phyloP scores from a whole-genome alignment of 306 rosid species.

The Citrullus mucosospermus region DNA sequence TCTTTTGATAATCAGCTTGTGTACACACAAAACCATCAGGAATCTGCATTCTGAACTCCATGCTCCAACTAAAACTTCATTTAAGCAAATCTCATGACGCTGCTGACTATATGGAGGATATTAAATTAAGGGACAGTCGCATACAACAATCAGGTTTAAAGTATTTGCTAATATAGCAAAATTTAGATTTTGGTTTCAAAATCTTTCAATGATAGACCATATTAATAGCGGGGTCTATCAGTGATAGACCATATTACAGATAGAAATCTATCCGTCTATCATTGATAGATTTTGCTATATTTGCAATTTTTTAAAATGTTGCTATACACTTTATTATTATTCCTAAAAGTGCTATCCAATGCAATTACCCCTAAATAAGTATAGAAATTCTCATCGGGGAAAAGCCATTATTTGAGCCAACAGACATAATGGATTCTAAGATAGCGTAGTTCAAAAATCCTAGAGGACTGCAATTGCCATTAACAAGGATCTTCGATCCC shows the following conservation, averaged over 20 bases:
- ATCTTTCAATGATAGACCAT: no score
- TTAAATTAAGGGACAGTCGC: background rate
- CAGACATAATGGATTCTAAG: background rate
- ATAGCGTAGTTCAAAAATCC: background rate
- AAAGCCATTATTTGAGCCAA: background rate
- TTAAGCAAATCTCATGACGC: background rate
- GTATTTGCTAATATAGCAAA: no score
- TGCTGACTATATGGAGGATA: background rate
- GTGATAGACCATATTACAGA: no score
- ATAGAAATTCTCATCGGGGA: background rate
- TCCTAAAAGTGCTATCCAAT: no score
- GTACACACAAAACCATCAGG: background rate
- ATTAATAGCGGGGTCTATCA: no score
- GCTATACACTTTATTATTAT: no score
- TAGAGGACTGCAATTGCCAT: background rate
- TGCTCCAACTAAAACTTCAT: background rate
- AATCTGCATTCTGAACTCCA: background rate
- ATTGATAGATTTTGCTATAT: no score
- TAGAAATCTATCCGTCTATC: no score
- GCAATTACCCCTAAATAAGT: background rate
- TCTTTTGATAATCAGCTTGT: background rate
- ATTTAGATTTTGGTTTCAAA: no score
- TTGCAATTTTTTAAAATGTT: no score
- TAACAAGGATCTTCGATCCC: background rate
- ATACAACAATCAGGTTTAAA: no score